Base-by-base conservation (phyloP, 163 green algal genomes). In the Trebouxiophyceae sp. region DNA sequence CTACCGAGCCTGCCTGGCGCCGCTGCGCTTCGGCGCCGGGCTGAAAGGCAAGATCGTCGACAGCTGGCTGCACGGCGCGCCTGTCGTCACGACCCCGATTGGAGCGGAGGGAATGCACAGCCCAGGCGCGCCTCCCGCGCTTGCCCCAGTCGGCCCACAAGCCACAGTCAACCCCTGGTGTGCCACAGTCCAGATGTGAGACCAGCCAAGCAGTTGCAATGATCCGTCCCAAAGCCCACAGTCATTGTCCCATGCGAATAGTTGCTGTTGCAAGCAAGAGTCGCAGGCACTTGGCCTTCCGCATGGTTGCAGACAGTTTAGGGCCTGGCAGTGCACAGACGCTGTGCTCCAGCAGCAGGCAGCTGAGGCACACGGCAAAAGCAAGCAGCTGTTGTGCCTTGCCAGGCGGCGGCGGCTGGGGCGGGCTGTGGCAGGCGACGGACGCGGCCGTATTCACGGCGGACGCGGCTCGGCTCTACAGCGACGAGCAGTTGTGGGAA, bases 21-120 rank as follows among this genome's bases (percentile, higher is more conserved):
- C 82, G 2, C 70, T 89, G 24, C 61, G 81, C 1, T 87, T 71
- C 58, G 82, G 84, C 2, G 84, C 84, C 3, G 82, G 82, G 5
- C 66, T 86, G n/a, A 86, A 89, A 50, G 72, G 74, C 19, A 88
- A 90, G 70, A 70, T 90, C 26, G 57, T 88, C 19, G 84, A 90
- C 56, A 66, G 60, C 34, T 87, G 80, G 80, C 59, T 39, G 33
- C 73, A 80, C 61, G 78, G 75, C 47, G 54, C 78, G 34, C 84
- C 84, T 6, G 83, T 87, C 0, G 46, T 66, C 20, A 89, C 80
- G 1, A 89, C 82, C 12, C 72, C 73, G 0, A 50, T 89, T 12
- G 83, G 83, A 1, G 64, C 72, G 8, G 83, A 90, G 32, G 83
- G 82, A 34, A 79, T 85, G 73, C 39, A 31, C 27, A 5, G 22